Percentiles rank a stretch among this genome's conserved stretches.
These are phyloP conservation scores for Pestalotiopsis sp. DNA, from an alignment of 2,329 filamentous ascomycete species.

Conservation along the genomic window DNA sequence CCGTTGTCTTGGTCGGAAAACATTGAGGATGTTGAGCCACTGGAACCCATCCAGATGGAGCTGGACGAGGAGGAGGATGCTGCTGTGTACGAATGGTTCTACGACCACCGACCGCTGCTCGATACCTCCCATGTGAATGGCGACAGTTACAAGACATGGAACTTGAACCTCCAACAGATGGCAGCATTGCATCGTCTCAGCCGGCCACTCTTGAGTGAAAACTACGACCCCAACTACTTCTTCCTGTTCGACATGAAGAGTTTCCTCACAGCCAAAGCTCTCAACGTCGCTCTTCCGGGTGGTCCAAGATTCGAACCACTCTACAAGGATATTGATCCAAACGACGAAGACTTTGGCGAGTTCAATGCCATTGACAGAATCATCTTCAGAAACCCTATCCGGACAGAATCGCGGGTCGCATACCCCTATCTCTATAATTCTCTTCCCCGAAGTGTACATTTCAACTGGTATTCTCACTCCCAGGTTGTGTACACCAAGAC, in stretches of 20 bases:
- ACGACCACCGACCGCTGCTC: constrained; percentile 86
- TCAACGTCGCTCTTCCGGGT: constrained; percentile 97
- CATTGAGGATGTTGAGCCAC: constrained; percentile 95
- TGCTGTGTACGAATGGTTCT: constrained; percentile 95
- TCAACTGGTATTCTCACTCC: constrained; percentile 92
- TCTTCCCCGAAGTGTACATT: constrained; percentile 87
- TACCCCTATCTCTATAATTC: constrained; percentile 97
- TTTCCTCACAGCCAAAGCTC: constrained; percentile 92
- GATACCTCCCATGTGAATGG: constrained; percentile 96
- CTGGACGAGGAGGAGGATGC: constrained; percentile 91
- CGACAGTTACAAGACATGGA: constrained; percentile 96
- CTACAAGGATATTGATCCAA: constrained; percentile 98
- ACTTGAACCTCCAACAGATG: constrained; percentile 92
- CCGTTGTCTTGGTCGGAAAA: constrained; percentile 98
- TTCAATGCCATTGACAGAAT: constrained; percentile 99
- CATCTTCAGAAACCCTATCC: constrained; percentile 93
- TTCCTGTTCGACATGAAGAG: constrained; percentile 96
- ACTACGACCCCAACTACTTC: constrained; percentile 96
- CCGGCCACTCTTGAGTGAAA: constrained; percentile 85
- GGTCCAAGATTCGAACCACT: constrained; percentile 95
- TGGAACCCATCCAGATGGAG: constrained; percentile 98
- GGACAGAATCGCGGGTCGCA: constrained; percentile 93
- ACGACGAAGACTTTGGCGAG: constrained; percentile 98
- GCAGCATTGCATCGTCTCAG: constrained; percentile 91
- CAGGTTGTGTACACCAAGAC: constrained; percentile 89